Evolutionary conservation across 73 alveolate genomes (phyloP), one percentile per base, ranked within the genome.

Genomic region (Stentor roeselii): DNA sequence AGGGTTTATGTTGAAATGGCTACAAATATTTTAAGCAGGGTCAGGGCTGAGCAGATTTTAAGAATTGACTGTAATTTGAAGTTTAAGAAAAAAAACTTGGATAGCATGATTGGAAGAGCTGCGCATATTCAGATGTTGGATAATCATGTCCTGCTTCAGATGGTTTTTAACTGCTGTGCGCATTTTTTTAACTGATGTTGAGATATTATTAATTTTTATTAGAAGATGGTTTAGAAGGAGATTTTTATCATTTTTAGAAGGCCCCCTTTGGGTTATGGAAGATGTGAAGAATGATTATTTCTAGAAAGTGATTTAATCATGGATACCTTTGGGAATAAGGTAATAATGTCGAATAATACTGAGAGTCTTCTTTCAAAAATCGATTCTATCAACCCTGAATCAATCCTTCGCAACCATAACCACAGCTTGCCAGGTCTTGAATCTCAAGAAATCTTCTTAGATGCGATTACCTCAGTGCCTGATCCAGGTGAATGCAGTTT

Each of bases 91-190:
- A n/a, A n/a, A n/a, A n/a, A n/a, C n/a, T n/a, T n/a, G n/a, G n/a
- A n/a, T n/a, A 90, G 97, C 39, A 88, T 97, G 59, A 94, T 97
- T 32, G 99, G 99, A 6, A 94, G 99, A 84, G 95, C 99, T 3
- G 99, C 99, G 21, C 99, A 97, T 87, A 95, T 97, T 35, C 96
- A 95, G 86, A 95, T 97, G 82, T 87, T 97, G 61, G 99, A 97
- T 88, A 92, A 95, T 82, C 86, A 95, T 35, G 94, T 95, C 59
- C 89, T 97, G 76, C 90, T 95, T 98, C 38, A 67, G 82, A 15
- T 67, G 11, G 15, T 67, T 50, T 58, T 58, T 21, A 21, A 58
- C 27, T 58, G 35, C 35, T 58, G 74, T 58, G 35, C 74, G 35
- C 74, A 58, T 58, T 58, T 58, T 31, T 58, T 58, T 58, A 31